A percentile compares a stretch with the other conserved stretches of the same genome.
phyloP scores from a whole-genome alignment of 2,329 filamentous ascomycete genomes.

The Tolypocladium paradoxum region DNA sequence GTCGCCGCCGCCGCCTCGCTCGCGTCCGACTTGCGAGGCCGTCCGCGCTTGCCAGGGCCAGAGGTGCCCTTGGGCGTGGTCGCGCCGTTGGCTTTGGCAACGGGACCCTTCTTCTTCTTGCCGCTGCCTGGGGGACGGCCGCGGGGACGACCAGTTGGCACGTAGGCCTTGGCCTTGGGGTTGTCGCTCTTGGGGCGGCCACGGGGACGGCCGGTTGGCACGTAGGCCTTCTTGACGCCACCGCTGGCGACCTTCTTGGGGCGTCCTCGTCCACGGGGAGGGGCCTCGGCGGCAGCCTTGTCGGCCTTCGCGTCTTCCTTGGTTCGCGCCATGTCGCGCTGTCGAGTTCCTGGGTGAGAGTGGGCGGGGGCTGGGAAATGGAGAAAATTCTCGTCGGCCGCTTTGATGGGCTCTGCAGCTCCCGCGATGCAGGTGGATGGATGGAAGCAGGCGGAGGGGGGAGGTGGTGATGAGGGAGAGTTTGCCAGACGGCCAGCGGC shows the following conservation, averaged over 20 bases:
- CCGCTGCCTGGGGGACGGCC: slow-evolving; percentile 34
- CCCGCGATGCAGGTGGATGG: neutral
- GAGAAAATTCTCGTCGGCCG: neutral
- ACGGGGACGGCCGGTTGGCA: slow-evolving; percentile 28
- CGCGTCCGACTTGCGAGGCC: slow-evolving; percentile 17
- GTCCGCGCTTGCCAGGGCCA: slow-evolving; percentile 14
- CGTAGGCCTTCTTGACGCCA: slow-evolving; percentile 26
- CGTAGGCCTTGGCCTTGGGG: slow-evolving; percentile 18
- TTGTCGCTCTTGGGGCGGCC: slow-evolving; percentile 30
- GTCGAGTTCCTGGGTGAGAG: neutral
- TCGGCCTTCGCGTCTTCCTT: slow-evolving; percentile 15
- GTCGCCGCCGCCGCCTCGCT: slow-evolving; percentile 5
- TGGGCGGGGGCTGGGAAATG: neutral
- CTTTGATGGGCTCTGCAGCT: neutral
- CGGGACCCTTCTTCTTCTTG: slow-evolving; percentile 13
- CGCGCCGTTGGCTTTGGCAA: neutral
- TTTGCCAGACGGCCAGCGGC: too few species aligned
- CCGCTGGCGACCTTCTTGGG: slow-evolving; percentile 21
- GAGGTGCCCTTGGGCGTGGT: slow-evolving; percentile 3
- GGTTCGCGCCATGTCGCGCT: slow-evolving; percentile 18
- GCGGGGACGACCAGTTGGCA: slow-evolving; percentile 33
- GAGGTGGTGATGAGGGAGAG: neutral
- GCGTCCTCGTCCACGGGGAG: slow-evolving; percentile 12
- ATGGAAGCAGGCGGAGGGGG: too few species aligned
- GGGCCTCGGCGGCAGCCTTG: slow-evolving; percentile 6